Base-by-base conservation (phyloP, 352 stramenopile genomes). In the Pythium aquatile region DNA sequence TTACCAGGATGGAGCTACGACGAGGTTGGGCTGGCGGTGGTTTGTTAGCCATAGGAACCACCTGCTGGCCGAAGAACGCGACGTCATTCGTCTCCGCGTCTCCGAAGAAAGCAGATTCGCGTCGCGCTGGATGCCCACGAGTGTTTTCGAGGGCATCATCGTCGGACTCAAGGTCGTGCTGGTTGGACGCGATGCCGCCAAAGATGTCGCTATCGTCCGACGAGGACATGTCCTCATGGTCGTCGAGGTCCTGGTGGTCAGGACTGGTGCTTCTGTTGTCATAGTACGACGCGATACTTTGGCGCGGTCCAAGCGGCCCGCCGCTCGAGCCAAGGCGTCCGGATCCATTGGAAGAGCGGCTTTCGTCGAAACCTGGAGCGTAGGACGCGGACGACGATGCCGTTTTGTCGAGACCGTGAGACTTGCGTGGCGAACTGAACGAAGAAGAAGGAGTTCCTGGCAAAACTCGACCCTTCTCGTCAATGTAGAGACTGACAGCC, bases 361-460 rank as follows among this genome's bases (percentile, higher is more conserved):
- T 70, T 26, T 62, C 57, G 24, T 66, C 58, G 11, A 63, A 29
- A 6, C n/a, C 47, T 3, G 47, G 28, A 5, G 40, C 32, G 46
- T 66, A 70, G 10, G 64, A 70, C 0, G 64, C 64, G 0, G 64
- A 70, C 3, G 64, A 70, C 8, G 64, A 72, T 24, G 59, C 59
- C 1, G 66, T 72, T 57, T 66, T 66, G 39, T 72, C 66, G 2
- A 72, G 55, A 3, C 66, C 66, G n/a, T 63, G 39, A 6, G 32
- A 39, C 33, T 14, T 9, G 20, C 33, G 42, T 11, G 65, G 55
- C 8, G 57, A 65, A 9, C 47, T 44, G 17, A 61, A 16, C 8
- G 39, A 53, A 9, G 53, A 70, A 0, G 55, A 58, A n/a, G 65
- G 59, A 6, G 58, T 66, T 8, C 53, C 55, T 2, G 65, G 58